Percentiles rank a stretch among this genome's conserved stretches.
These are phyloP conservation scores for Hypomyces rosellus DNA, from an alignment of 2,329 filamentous ascomycete genomes.

Conservation along the genomic window DNA sequence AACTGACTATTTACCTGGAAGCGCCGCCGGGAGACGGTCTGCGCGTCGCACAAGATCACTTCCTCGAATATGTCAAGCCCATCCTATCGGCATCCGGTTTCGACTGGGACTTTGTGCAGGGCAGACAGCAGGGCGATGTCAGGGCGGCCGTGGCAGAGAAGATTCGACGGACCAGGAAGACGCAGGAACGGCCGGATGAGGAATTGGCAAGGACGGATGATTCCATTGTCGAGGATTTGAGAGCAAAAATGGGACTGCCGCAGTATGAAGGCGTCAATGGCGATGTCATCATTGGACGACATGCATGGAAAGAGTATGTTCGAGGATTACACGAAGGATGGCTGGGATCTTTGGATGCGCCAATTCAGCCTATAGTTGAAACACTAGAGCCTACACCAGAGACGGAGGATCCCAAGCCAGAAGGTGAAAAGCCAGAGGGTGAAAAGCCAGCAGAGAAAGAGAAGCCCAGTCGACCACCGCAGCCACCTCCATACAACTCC, in stretches of 20 bases:
- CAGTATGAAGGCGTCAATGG: slow-evolving; percentile 71
- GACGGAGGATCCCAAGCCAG: slow-evolving; percentile 33
- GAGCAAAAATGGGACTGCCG: slow-evolving; percentile 59
- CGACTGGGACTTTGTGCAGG: slow-evolving; percentile 95
- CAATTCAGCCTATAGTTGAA: slow-evolving; percentile 30
- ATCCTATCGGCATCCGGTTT: slow-evolving; percentile 81
- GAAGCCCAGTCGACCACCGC: slow-evolving; percentile 53
- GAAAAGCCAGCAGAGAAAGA: slow-evolving; percentile 41
- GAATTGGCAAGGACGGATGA: slow-evolving; percentile 42
- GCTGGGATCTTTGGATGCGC: slow-evolving; percentile 74
- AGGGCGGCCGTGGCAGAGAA: slow-evolving; percentile 79
- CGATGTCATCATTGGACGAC: slow-evolving; percentile 81
- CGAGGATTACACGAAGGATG: slow-evolving; percentile 92
- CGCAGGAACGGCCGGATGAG: slow-evolving; percentile 47
- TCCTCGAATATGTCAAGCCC: slow-evolving; percentile 92
- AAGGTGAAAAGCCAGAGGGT: slow-evolving; percentile 35
- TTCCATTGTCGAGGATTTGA: slow-evolving; percentile 54
- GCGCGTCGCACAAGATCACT: slow-evolving; percentile 83
- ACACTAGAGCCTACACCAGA: slow-evolving; percentile 12
- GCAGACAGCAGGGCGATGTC: slow-evolving; percentile 86
- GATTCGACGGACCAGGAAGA: slow-evolving; percentile 65
- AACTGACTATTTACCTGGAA: slow-evolving; percentile 78
- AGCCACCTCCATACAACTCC: slow-evolving; percentile 67
- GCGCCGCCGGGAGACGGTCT: slow-evolving; percentile 83
- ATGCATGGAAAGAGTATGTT: slow-evolving; percentile 97